A percentile compares a stretch with the other conserved stretches of the same genome.
phyloP scores from a whole-genome alignment of 176 grass and related monocot species.

The Eremochloa ophiuroides region DNA sequence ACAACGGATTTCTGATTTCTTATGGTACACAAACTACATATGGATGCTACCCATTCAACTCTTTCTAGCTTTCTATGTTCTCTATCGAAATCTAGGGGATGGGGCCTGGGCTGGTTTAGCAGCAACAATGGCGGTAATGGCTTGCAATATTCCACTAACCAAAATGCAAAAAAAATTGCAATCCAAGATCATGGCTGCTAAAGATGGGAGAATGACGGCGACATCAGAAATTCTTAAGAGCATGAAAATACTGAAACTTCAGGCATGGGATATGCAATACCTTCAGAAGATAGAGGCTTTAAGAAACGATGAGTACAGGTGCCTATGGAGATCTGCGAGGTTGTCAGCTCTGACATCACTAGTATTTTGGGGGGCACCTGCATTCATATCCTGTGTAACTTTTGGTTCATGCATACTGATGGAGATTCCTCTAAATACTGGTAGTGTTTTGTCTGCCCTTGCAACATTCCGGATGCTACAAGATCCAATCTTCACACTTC shows the following conservation, averaged over 20 bases:
- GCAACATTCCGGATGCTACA: conserved; percentile 95
- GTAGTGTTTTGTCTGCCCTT: conserved; percentile 85
- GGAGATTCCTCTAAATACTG: conserved; percentile 79
- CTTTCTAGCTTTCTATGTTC: conserved; percentile 67
- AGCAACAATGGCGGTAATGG: conserved; percentile 68
- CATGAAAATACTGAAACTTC: conserved; percentile 94
- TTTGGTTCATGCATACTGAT: conserved; percentile 75
- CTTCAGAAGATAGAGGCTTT: conserved; percentile 74
- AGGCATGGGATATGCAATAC: conserved; percentile 80
- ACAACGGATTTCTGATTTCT: conserved; percentile 69
- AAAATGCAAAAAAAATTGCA: conserved; percentile 73
- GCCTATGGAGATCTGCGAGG: conserved; percentile 61
- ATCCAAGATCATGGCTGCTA: conserved; percentile 72
- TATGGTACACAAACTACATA: conserved; percentile 80
- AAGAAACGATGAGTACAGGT: conserved; percentile 53
- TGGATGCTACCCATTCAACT: conserved; percentile 93
- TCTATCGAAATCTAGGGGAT: conserved; percentile 63
- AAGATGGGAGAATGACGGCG: conserved; percentile 85
- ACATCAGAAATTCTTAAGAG: conserved; percentile 77
- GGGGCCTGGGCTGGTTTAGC: conserved; percentile 84
- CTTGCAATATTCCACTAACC: conserved; percentile 79
- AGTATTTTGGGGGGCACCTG: conserved; percentile 81
- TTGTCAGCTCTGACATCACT: conserved; percentile 47
- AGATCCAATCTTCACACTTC: conserved; percentile 79
- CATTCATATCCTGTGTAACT: conserved; percentile 79